Conservation (phyloP, 257 asterid genomes). For the Lycium ferocissimum region DNA sequence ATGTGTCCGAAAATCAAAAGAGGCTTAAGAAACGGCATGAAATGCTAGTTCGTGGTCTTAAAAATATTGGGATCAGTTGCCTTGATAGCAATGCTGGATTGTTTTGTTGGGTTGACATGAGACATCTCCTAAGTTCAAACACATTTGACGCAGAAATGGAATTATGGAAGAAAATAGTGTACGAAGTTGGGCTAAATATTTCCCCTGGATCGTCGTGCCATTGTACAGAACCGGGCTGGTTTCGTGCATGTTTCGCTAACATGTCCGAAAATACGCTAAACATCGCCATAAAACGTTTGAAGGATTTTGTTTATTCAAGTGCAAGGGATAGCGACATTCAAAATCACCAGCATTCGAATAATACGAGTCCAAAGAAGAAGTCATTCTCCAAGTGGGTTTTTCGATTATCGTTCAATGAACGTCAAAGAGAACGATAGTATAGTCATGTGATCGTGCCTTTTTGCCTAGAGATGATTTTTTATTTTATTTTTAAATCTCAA, state of each 20-base stretch:
- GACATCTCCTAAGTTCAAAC: constrained; percentile 25
- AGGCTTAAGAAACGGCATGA: constrained; percentile 31
- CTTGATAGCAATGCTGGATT: constrained; percentile 35
- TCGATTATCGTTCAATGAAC: constrained; percentile 58
- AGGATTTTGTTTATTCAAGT: background rate
- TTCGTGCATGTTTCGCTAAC: constrained; percentile 30
- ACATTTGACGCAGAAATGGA: constrained; percentile 28
- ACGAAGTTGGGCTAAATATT: constrained; percentile 24
- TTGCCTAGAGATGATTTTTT: background rate
- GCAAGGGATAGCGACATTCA: background rate
- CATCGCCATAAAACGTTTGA: constrained; percentile 26
- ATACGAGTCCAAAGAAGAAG: constrained; percentile 52
- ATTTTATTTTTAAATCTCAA: background rate
- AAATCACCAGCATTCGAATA: constrained; percentile 28
- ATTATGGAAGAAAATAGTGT: constrained; percentile 31
- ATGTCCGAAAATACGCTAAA: constrained; percentile 9
- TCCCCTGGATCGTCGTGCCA: constrained; percentile 32
- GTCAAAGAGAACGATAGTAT: constrained; percentile 57
- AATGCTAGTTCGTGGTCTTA: constrained; percentile 30
- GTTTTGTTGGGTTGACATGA: constrained; percentile 33
- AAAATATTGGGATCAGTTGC: background rate
- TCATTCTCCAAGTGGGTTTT: constrained; percentile 62
- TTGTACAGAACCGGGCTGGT: constrained; percentile 35
- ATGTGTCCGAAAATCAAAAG: constrained; percentile 29
- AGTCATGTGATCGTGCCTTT: background rate